Evolutionary conservation across 768 basidiomycete genomes (phyloP).

Genomic region (Cyclocybe aegerita): DNA sequence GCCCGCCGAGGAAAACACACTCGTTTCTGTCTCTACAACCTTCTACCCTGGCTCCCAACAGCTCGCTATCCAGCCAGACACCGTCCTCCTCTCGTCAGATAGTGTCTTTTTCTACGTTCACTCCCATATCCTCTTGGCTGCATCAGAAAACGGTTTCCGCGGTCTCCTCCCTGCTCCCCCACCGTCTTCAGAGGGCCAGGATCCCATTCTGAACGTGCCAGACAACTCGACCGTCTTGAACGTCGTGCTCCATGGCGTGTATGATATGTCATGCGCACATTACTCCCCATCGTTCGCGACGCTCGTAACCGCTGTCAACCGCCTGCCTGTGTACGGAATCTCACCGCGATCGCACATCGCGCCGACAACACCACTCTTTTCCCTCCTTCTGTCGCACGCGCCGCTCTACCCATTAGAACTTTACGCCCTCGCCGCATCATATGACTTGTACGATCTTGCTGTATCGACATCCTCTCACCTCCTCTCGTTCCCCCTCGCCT

Average conservation of each 20-base stretch:
- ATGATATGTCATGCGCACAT: conserved; percentile 71
- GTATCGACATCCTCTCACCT: conserved; percentile 74
- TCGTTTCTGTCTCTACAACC: conserved; percentile 80
- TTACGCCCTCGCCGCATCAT: conserved; percentile 67
- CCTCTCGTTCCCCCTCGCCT: conserved; percentile 66
- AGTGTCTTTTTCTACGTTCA: conserved; percentile 86
- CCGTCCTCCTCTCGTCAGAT: conserved; percentile 69
- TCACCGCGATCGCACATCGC: conserved; percentile 43
- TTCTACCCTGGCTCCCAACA: conserved; percentile 73
- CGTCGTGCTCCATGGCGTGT: conserved; percentile 69
- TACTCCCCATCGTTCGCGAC: conserved; percentile 69
- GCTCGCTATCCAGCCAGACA: conserved; percentile 55
- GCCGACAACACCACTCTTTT: conserved; percentile 55
- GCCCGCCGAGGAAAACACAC: conserved; percentile 31
- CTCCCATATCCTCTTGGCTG: conserved; percentile 50
- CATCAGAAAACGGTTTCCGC: conserved; percentile 66
- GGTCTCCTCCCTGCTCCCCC: conserved; percentile 49
- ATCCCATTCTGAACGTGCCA: conserved; percentile 56
- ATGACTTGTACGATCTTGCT: conserved; percentile 72
- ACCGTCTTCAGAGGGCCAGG: conserved; percentile 39
- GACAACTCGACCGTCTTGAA: conserved; percentile 67
- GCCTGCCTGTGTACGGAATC: conserved; percentile 62
- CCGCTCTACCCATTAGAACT: conserved; percentile 68
- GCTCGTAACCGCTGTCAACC: conserved; percentile 54
- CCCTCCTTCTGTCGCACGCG: conserved; percentile 64